These are phyloP conservation scores for Skeletonema tropicum DNA, from an alignment of 108 stramenopile genomes.

Conservation along the genomic window DNA sequence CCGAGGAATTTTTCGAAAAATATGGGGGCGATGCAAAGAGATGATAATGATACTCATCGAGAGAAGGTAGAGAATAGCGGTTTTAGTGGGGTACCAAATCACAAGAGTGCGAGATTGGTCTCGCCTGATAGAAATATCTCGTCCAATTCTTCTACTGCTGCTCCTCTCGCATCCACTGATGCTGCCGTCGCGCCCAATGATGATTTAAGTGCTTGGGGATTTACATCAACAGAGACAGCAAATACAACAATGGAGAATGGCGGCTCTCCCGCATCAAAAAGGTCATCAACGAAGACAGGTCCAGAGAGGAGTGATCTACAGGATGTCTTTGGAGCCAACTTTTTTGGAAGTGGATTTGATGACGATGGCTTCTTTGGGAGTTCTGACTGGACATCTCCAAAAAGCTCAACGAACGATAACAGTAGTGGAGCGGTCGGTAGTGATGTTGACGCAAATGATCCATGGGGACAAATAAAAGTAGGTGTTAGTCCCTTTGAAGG, in stretches of 20 bases:
- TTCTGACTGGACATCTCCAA: not conserved
- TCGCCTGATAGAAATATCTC: not conserved
- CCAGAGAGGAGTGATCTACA: not conserved
- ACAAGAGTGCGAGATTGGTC: not conserved
- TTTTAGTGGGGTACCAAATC: not conserved
- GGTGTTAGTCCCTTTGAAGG: not conserved
- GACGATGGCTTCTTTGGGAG: conserved; percentile 1
- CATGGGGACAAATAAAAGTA: not conserved
- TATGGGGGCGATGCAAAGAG: conserved; percentile 5
- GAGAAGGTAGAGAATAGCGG: not conserved
- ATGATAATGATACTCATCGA: not conserved
- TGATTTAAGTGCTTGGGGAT: conserved; percentile 6
- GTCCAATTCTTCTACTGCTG: not conserved
- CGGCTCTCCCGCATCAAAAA: not conserved
- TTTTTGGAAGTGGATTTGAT: not conserved
- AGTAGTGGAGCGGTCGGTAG: not conserved
- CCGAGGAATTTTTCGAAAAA: not conserved
- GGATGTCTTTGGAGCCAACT: conserved; percentile 1
- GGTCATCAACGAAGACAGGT: not conserved
- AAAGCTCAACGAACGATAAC: not conserved
- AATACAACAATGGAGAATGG: not conserved
- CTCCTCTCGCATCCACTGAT: not conserved
- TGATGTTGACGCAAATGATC: not conserved
- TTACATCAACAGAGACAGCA: not conserved
- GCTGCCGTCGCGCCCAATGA: not conserved